phyloP scores from a whole-genome alignment of 352 stramenopile species.

The Pythium rishiriense region DNA sequence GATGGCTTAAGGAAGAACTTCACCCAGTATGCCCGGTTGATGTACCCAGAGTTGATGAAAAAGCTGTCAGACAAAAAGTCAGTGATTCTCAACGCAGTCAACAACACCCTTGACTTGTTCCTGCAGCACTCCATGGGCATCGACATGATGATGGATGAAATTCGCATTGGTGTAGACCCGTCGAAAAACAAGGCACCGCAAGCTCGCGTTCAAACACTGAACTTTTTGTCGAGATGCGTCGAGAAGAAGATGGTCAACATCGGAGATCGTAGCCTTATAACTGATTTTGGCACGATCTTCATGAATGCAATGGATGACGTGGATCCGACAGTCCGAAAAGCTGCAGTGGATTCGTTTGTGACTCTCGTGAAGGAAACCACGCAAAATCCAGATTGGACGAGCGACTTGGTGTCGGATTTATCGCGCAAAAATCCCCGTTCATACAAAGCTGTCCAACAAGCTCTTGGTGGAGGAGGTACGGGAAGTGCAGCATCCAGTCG shows the following conservation, averaged over 20 bases:
- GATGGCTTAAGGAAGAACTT: constrained; percentile 86
- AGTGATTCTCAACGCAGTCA: constrained; percentile 77
- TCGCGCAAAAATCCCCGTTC: constrained; percentile 69
- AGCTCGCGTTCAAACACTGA: constrained; percentile 73
- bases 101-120: constrained; percentile 82
- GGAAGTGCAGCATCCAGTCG: constrained; percentile 32
- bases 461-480: constrained; percentile 31
- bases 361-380: constrained; percentile 56
- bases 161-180: constrained; percentile 66
- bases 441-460: constrained; percentile 66
- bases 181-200: constrained; percentile 84
- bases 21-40: constrained; percentile 63
- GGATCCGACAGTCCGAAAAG: constrained; percentile 79
- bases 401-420: constrained; percentile 63
- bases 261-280: constrained; percentile 57
- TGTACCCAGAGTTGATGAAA: constrained; percentile 79
- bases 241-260: constrained; percentile 72
- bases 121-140: constrained; percentile 80
- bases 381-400: constrained; percentile 53
- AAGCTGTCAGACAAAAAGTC: constrained; percentile 90
- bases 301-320: constrained; percentile 67
- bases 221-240: constrained; percentile 66
- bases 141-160: constrained; percentile 87
- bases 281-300: constrained; percentile 68
- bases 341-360: constrained; percentile 64